Conservation (phyloP, 768 basidiomycete species). For the Vishniacozyma victoriae region DNA sequence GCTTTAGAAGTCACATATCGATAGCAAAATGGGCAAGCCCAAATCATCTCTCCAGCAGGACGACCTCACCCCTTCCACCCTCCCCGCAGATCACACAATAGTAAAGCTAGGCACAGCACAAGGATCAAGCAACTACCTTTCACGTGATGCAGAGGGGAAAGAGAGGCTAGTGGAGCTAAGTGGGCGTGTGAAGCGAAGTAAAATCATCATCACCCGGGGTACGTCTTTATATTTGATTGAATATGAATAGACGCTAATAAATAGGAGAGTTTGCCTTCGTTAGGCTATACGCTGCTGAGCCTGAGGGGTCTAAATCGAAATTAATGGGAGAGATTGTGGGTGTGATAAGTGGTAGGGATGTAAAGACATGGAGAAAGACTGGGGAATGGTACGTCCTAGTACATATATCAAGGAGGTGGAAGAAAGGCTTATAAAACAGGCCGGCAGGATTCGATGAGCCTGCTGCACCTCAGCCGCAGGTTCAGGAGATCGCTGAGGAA, state of each 20-base stretch:
- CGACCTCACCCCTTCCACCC: background rate
- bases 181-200: conserved; percentile 15
- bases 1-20: no score
- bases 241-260: background rate
- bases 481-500: no score
- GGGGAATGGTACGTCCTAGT: conserved; percentile 29
- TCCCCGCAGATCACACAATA: background rate
- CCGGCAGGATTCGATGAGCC: no score
- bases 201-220: conserved; percentile 19
- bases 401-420: background rate
- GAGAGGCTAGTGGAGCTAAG: conserved; percentile 29
- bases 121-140: conserved; percentile 28
- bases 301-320: conserved; percentile 16
- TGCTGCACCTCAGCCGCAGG: no score
- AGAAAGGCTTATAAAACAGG: background rate
- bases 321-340: conserved; percentile 27
- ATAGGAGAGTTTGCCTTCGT: conserved; percentile 29
- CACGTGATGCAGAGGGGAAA: conserved; percentile 11
- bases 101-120: conserved; percentile 10
- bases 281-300: conserved; percentile 16
- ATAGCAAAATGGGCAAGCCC: background rate
- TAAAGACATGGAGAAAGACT: conserved; percentile 29
- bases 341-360: conserved; percentile 26
- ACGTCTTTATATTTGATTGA: conserved; percentile 1
- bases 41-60: background rate